Conservation (phyloP, 2,329 filamentous ascomycete species). For the Cercospora sesami region DNA sequence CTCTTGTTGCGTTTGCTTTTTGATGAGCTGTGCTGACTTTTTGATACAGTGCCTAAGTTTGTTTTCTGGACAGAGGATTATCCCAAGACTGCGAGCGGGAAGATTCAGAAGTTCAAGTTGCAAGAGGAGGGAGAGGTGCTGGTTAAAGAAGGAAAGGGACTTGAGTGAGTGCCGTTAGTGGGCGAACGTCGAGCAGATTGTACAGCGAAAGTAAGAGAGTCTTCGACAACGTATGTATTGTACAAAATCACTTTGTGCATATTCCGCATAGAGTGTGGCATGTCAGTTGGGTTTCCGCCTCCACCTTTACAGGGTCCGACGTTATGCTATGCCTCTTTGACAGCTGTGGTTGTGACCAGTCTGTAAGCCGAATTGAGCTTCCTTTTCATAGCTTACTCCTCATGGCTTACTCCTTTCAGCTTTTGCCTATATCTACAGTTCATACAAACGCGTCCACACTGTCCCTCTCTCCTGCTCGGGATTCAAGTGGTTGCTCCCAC, state of each 20-base stretch:
- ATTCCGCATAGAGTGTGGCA: not conserved
- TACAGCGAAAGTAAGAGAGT: too few species aligned
- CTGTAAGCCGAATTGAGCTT: not conserved
- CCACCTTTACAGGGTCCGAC: too few species aligned
- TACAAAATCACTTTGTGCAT: not conserved
- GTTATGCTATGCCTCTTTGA: not conserved
- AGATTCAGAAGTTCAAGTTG: constrained; percentile 93
- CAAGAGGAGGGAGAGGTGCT: constrained; percentile 62
- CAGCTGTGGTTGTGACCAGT: not conserved
- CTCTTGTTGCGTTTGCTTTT: constrained; percentile 7
- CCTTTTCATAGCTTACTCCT: not conserved
- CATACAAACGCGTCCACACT: not conserved
- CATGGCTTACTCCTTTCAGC: not conserved
- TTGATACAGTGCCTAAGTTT: constrained; percentile 68
- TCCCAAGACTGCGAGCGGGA: constrained; percentile 93
- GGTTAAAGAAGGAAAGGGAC: constrained; percentile 44
- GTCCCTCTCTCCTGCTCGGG: not conserved
- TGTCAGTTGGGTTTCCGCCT: not conserved
- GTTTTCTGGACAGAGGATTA: constrained; percentile 86
- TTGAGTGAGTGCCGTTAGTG: not conserved
- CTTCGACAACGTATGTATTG: not conserved
- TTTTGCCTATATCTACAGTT: not conserved
- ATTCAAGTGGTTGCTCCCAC: not conserved
- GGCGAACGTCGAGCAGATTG: not conserved
- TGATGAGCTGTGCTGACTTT: not conserved